Percentiles rank a stretch among this genome's conserved stretches.
Conservation (phyloP, 441 rosid genomes). For the Syzygium malaccense region DNA sequence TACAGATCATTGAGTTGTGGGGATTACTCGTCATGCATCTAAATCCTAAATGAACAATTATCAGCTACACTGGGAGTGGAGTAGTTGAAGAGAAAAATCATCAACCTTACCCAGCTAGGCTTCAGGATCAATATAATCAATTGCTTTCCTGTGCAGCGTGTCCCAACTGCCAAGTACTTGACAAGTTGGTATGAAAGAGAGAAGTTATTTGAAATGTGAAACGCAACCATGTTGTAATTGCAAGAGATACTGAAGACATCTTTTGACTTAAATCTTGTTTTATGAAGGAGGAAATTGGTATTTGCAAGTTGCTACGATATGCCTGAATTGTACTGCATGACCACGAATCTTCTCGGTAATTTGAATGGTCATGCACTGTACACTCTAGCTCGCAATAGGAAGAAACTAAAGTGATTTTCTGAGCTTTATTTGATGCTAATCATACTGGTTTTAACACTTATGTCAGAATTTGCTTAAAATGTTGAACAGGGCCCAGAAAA, state of each 20-base stretch:
- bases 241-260: background rate
- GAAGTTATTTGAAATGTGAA: background rate
- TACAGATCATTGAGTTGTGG: background rate
- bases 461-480: background rate
- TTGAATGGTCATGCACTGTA: background rate
- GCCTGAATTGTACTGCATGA: background rate
- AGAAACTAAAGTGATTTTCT: background rate
- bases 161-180: background rate
- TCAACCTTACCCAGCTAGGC: background rate
- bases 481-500: conserved; percentile 70
- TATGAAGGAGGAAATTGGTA: background rate
- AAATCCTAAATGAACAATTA: background rate
- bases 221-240: background rate
- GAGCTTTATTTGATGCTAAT: background rate
- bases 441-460: background rate
- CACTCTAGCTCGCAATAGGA: background rate
- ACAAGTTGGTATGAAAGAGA: background rate
- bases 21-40: background rate
- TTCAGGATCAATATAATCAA: background rate
- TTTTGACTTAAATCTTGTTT: background rate
- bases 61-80: background rate
- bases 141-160: background rate
- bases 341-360: background rate
- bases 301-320: background rate
- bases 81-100: background rate